A percentile compares a stretch with the other conserved stretches of the same genome.
phyloP scores from a whole-genome alignment of 495 filamentous ascomycete genomes.

The Friedmanniomyces simplex region DNA sequence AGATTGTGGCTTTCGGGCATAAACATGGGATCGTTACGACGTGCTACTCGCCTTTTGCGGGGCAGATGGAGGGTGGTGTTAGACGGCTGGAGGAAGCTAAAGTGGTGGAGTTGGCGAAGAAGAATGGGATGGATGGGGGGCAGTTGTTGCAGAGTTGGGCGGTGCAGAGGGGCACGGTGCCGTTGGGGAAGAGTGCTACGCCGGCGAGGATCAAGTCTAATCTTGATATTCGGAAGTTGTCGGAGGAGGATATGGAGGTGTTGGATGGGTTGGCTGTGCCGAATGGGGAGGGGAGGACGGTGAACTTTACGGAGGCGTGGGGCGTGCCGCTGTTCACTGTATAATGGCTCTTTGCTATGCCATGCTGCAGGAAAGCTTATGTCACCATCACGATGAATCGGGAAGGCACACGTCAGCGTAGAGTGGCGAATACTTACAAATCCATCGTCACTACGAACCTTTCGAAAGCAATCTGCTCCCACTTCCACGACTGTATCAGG shows the following conservation, averaged over 20 bases:
- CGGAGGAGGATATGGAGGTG: constrained; percentile 15
- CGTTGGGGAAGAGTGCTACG: constrained; percentile 42
- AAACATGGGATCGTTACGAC: constrained; percentile 38
- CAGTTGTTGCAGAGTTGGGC: constrained; percentile 40
- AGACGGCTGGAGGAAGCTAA: constrained; percentile 25
- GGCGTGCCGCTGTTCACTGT: constrained; percentile 12
- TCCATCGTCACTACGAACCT: too few relatives aligned
- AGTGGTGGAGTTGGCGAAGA: constrained; percentile 26
- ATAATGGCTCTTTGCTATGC: not conserved
- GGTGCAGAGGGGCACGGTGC: constrained; percentile 40
- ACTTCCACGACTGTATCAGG: too few relatives aligned
- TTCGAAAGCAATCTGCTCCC: too few relatives aligned
- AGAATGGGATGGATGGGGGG: constrained; percentile 32
- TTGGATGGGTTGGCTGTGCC: constrained; percentile 10
- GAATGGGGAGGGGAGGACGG: constrained; percentile 9
- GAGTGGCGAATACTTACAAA: too few relatives aligned
- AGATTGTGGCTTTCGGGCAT: constrained; percentile 25
- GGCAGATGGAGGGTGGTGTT: constrained; percentile 17
- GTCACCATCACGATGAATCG: too few relatives aligned
- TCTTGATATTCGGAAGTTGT: constrained; percentile 12
- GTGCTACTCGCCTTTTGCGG: constrained; percentile 42
- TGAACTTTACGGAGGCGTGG: constrained; percentile 9
- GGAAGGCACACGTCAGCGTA: too few relatives aligned
- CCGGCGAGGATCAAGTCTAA: constrained; percentile 38
- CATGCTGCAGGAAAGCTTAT: too few relatives aligned